Evolutionary conservation across 768 basidiomycete species (phyloP), one percentile per base, ranked within the genome.

Genomic region (Lepiota venenata): DNA sequence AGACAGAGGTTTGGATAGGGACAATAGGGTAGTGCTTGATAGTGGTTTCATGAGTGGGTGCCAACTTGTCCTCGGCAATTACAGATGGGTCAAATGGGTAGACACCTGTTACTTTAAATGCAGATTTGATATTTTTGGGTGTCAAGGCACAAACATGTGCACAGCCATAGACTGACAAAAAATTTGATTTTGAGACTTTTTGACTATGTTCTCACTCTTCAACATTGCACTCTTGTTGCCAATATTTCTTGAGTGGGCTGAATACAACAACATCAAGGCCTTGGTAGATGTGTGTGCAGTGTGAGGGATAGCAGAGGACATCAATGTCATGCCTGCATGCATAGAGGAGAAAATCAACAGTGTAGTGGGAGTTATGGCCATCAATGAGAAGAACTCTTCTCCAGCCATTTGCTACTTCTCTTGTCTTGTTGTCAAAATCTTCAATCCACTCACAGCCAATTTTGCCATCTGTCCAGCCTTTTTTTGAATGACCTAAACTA

Each of bases 231-330:
- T 29, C 39, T 35, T 53, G 18, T 15, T 14, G 15, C 38, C 18
- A 53, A 15, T 10, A 25, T 6, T 8, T 7, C 32, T 47, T 53
- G 15, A 53, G 25, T 20, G 41, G 41, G 25, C 52, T 46, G 43
- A 53, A 53, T 15, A 53, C 52, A 3, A 66, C 69, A 15, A 73
- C 62, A 57, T 74, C 71, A 25, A 73, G 66, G 1, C 69, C 70
- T 50, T 74, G 73, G 41, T 70, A 72, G 7, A 70, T 38, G 50
- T 77, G 75, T 0, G 71, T 76, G 0, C 61, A 55, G 53, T 77
- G 74, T n/a, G 75, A 61, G 2, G 72, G 76, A 60, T 76, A 78
- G 47, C 70, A 73, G 0, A 78, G 57, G 5, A 77, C 56, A 6
- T 54, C 39, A 20, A 77, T 75, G 2, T 66, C 61, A 54, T 73